Evolutionary conservation across 768 basidiomycete species (phyloP), one percentile per base, ranked within the genome.

Genomic region (Kwoniella sp.): DNA sequence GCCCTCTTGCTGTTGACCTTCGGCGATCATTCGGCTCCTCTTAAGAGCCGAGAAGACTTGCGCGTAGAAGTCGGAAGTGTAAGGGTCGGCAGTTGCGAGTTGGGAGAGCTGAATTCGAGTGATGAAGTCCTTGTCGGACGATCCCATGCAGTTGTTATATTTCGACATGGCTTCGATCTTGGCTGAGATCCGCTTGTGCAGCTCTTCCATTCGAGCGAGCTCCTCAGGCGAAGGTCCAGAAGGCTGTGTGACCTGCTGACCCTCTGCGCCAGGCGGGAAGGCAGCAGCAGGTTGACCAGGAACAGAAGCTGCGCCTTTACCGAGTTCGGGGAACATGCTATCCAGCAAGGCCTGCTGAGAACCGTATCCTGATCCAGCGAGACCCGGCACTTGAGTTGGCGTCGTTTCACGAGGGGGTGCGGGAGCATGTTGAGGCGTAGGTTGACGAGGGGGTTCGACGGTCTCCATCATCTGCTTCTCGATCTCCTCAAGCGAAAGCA

Each of bases 21-120:
- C 90, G 58, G 38, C 47, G 5, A 63, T 67, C 82, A 60, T 90
- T 89, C 84, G 91, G 82, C 62, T 90, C 86, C 92, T 88, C 57
- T 91, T 75, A 63, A 95, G 86, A 0, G 91, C 90, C 41, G 90
- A 89, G 76, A 91, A 93, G 1, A 97, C 93, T 81, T 98, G 94
- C 12, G 93, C 96, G 76, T 99, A 99, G 80, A 97, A 99, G 79
- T 99, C 96, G 69, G 98, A 95, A 31, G 91, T 88, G 80, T 95
- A 98, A 0, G 96, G 96, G 82, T 99, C 96, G 75, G 91, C 89
- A 5, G 93, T 95, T 50, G 96, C 93, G 47, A 98, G 89, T 76
- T 98, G 96, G 1, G 95, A 97, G 34, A 99, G 92, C 81, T 99
- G 96, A 68, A 99, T 98, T 26, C 96, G 88, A 37, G 96, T 98